Percentiles rank a stretch among this genome's conserved stretches.
phyloP scores from a whole-genome alignment of 2,329 filamentous ascomycete genomes.

The Aphanocladium album region DNA sequence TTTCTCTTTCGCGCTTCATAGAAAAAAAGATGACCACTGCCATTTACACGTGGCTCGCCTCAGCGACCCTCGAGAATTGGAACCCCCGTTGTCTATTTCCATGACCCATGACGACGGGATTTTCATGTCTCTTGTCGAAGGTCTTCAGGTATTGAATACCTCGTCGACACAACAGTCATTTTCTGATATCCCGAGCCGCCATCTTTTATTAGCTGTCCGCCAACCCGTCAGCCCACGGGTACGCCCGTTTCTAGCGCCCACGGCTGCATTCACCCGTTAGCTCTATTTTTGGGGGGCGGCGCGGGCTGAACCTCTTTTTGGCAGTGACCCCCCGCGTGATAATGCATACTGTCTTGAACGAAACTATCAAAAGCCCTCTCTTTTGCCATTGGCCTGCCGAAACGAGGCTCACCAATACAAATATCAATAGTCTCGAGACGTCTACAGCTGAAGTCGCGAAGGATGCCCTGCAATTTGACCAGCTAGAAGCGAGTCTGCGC shows the following conservation, averaged over 20 bases:
- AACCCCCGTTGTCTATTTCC: background rate
- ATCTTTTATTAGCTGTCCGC: background rate
- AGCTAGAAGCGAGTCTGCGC: background rate
- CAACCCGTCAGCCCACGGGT: conserved; percentile 2
- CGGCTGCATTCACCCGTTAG: conserved; percentile 5
- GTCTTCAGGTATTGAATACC: no score
- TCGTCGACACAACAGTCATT: background rate
- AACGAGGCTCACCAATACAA: background rate
- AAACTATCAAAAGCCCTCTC: background rate
- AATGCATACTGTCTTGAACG: background rate
- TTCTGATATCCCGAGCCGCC: background rate
- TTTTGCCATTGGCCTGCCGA: background rate
- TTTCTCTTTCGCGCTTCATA: background rate
- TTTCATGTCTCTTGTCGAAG: background rate
- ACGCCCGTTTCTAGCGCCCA: conserved; percentile 8
- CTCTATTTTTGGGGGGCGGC: background rate
- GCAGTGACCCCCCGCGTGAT: background rate
- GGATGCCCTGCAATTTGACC: background rate
- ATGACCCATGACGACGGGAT: background rate
- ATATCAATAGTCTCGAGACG: background rate
- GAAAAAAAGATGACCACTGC: background rate
- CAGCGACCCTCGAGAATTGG: background rate
- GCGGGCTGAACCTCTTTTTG: background rate
- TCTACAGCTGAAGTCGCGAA: background rate
- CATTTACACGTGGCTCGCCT: background rate